phyloP scores from a whole-genome alignment of 192 early-diverging fungal genomes.

The Linnemannia exigua region DNA sequence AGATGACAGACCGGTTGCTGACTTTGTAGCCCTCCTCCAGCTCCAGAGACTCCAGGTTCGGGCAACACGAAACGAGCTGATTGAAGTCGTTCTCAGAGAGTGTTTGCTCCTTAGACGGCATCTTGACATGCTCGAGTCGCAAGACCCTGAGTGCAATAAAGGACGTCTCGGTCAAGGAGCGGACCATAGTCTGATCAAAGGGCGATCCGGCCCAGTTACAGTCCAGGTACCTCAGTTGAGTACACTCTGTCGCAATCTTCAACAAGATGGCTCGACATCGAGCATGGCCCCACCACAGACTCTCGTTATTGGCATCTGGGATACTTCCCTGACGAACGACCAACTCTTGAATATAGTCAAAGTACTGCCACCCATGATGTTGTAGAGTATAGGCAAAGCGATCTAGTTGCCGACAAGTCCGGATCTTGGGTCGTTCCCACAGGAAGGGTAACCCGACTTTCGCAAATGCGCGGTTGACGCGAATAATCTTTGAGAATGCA shows the following conservation, averaged over 20 bases:
- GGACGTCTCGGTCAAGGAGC: neutral
- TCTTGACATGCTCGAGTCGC: conserved; percentile 13
- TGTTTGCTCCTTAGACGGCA: conserved; percentile 9
- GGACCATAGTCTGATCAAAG: conserved; percentile 17
- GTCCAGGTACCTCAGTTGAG: conserved; percentile 12
- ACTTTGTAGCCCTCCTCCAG: conserved; percentile 14
- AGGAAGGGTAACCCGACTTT: conserved; percentile 15
- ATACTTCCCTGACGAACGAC: conserved; percentile 19
- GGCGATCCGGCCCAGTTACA: conserved; percentile 34
- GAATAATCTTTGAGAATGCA: conserved; percentile 18
- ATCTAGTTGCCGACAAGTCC: conserved; percentile 21
- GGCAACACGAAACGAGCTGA: conserved; percentile 7
- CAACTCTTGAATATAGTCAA: conserved; percentile 22
- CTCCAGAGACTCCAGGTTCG: conserved; percentile 17
- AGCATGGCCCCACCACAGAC: conserved; percentile 28
- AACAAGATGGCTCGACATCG: conserved; percentile 16
- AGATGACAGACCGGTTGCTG: conserved; percentile 13
- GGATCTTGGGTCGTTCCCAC: conserved; percentile 24
- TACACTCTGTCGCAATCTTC: conserved; percentile 18
- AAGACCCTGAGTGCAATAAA: conserved; percentile 6
- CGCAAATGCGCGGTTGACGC: conserved; percentile 19
- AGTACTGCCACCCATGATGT: conserved; percentile 21
- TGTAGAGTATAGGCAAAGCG: conserved; percentile 22
- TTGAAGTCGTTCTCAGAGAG: conserved; percentile 23
- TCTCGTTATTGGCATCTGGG: conserved; percentile 16